Conservation (phyloP, 2,329 filamentous ascomycete genomes). For the Penicillium sp. region DNA sequence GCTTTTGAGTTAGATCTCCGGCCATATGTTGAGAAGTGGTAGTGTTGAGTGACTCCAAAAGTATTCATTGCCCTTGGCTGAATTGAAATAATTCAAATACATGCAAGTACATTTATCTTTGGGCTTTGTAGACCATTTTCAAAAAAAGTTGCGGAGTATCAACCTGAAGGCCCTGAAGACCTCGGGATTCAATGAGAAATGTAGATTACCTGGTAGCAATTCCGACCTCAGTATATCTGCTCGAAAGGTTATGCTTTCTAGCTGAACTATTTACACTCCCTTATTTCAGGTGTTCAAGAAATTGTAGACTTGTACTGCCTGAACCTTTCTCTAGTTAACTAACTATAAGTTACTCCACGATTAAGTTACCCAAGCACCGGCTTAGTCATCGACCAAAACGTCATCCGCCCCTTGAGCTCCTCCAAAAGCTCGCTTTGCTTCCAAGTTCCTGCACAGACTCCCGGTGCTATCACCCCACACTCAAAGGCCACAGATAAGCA, state of each 20-base stretch:
- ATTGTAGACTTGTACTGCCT: too few relatives aligned
- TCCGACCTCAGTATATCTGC: too few relatives aligned
- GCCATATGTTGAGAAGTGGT: conserved; percentile 83
- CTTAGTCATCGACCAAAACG: not conserved
- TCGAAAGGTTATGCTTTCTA: too few relatives aligned
- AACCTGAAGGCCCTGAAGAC: not conserved
- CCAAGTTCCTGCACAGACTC: not conserved
- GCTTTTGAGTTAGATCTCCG: conserved; percentile 79
- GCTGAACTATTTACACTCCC: too few relatives aligned
- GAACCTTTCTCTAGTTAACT: too few relatives aligned
- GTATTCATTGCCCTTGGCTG: not conserved
- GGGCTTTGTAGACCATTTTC: not conserved
- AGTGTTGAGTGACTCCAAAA: conserved; percentile 14
- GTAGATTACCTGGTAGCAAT: too few relatives aligned
- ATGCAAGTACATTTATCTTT: not conserved
- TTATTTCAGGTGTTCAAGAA: too few relatives aligned
- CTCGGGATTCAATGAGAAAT: too few relatives aligned
- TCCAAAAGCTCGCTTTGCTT: not conserved
- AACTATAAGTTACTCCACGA: not conserved
- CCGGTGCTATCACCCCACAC: not conserved
- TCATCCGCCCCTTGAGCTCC: not conserved
- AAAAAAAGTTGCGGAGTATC: not conserved
- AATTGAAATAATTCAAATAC: not conserved
- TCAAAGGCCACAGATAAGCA: not conserved
- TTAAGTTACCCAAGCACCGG: not conserved